phyloP scores from a whole-genome alignment of 2,329 filamentous ascomycete species.

The Aspergillus japonicus region DNA sequence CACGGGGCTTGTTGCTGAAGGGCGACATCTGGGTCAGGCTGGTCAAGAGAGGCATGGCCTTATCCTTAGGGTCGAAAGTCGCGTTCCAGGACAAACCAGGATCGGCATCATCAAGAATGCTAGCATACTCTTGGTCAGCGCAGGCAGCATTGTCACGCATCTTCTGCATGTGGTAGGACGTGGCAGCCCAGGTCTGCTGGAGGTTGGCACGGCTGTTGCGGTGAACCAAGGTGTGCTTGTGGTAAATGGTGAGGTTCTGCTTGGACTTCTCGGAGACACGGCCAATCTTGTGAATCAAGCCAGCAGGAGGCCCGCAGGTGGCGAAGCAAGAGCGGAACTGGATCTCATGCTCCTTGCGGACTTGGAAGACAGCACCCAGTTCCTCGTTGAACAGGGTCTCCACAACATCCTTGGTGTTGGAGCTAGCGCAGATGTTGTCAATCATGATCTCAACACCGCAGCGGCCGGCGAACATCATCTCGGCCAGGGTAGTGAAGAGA shows the following conservation, averaged over 20 bases:
- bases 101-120: constrained; percentile 71
- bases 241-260: constrained; percentile 74
- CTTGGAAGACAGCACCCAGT: constrained; percentile 92
- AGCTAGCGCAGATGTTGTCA: constrained; percentile 63
- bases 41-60: constrained; percentile 66
- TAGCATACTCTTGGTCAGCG: constrained; percentile 77
- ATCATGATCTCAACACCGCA: constrained; percentile 84
- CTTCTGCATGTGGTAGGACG: constrained; percentile 87
- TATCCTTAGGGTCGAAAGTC: constrained; percentile 75
- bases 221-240: constrained; percentile 67
- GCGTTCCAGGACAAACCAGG: constrained; percentile 83
- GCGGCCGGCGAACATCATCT: constrained; percentile 98
- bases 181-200: constrained; percentile 84
- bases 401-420: constrained; percentile 63
- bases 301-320: constrained; percentile 78
- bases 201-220: constrained; percentile 68
- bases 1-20: constrained; percentile 66
- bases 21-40: constrained; percentile 56
- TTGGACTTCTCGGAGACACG: constrained; percentile 65
- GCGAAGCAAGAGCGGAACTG: constrained; percentile 89
- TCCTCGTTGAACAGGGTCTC: constrained; percentile 93
- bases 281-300: constrained; percentile 81
- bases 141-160: constrained; percentile 84
- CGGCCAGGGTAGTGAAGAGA: constrained; percentile 81
- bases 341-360: constrained; percentile 78